phyloP scores from a whole-genome alignment of 2,329 filamentous ascomycete species.

The Herpotrichia juniperi region DNA sequence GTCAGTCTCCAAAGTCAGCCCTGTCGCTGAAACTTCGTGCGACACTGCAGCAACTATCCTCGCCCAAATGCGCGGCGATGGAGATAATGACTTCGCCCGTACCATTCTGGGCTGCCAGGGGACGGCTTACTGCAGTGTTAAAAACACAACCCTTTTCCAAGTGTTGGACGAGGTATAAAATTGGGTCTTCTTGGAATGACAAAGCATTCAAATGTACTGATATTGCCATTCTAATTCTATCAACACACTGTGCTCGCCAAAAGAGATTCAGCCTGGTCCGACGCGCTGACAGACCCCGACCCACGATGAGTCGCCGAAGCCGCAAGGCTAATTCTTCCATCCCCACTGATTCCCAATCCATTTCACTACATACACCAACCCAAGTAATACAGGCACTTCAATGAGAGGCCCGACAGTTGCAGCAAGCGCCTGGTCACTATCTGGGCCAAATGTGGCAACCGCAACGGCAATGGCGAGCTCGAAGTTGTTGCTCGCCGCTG shows the following conservation, averaged over 20 bases:
- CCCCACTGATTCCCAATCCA: constrained; percentile 58
- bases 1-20: background rate
- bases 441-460: constrained; percentile 73
- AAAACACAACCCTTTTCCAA: constrained; percentile 9
- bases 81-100: constrained; percentile 1
- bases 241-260: no score
- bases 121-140: constrained; percentile 2
- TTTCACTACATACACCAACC: constrained; percentile 72
- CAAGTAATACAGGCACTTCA: constrained; percentile 80
- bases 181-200: no score
- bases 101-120: constrained; percentile 4
- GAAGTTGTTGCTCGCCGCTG: constrained; percentile 86
- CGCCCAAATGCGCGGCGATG: constrained; percentile 5
- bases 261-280: no score
- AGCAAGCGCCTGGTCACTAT: constrained; percentile 78
- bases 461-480: constrained; percentile 85
- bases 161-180: constrained; percentile 7
- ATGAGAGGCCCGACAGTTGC: constrained; percentile 80
- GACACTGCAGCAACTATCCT: constrained; percentile 10
- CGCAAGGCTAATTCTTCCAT: no score
- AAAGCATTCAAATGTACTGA: no score
- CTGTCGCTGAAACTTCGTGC: constrained; percentile 5
- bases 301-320: no score
- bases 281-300: no score
- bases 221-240: no score